phyloP scores from a whole-genome alignment of 306 rosid species.

The Fagus sylvatica region DNA sequence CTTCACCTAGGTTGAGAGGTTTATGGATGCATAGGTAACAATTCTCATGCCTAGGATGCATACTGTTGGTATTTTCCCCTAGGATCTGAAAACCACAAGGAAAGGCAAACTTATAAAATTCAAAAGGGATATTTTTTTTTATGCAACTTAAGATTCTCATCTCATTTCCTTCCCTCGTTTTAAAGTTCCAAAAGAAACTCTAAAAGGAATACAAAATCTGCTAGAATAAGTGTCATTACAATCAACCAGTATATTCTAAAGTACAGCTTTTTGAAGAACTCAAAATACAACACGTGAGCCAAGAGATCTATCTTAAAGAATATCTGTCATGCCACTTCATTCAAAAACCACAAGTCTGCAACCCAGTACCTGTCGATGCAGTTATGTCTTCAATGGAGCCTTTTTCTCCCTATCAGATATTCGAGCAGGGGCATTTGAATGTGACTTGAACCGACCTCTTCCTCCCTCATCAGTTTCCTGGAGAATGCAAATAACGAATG shows the following conservation, averaged over 20 bases:
- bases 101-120: neutral
- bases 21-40: too few species aligned
- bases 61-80: too few species aligned
- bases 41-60: too few species aligned
- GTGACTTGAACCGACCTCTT: conserved; percentile 95
- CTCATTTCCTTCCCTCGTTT: neutral
- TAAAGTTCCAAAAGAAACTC: neutral
- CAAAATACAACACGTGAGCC: conserved; percentile 26
- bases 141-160: neutral
- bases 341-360: conserved; percentile 25
- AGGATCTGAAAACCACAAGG: neutral
- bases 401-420: conserved; percentile 97
- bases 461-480: conserved; percentile 95
- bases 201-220: neutral
- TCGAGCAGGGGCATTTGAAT: conserved; percentile 87
- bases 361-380: neutral
- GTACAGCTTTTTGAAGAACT: neutral
- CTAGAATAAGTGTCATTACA: neutral
- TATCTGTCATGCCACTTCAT: conserved; percentile 21
- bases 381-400: conserved; percentile 83
- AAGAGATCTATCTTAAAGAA: conserved; percentile 12
- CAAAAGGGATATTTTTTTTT: neutral
- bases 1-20: too few species aligned
- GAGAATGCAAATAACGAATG: conserved; percentile 9
- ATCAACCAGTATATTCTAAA: neutral